Evolutionary conservation across 163 green algal genomes (phyloP).

Genomic region (Coccomyxa subellipsoidea): DNA sequence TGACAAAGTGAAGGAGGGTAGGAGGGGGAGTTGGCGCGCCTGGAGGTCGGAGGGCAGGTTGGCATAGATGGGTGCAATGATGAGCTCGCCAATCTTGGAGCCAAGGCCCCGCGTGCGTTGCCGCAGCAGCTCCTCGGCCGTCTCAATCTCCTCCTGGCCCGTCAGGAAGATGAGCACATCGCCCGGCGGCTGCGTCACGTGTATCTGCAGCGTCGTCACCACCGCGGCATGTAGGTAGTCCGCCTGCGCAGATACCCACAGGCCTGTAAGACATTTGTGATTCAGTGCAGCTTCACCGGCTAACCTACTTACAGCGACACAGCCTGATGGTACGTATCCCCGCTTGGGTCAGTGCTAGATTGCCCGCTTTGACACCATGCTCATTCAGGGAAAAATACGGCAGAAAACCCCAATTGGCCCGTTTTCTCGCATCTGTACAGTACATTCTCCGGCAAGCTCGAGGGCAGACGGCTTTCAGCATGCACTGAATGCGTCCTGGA

Average conservation of each 20-base stretch:
- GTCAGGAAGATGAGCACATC: slow-evolving; percentile 85
- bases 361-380: too few species aligned
- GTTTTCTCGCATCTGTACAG: too few species aligned
- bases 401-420: too few species aligned
- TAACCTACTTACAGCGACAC: too few species aligned
- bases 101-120: slow-evolving; percentile 60
- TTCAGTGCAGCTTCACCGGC: too few species aligned
- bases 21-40: slow-evolving; percentile 16
- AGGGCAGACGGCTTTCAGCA: too few species aligned
- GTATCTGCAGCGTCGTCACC: slow-evolving; percentile 67
- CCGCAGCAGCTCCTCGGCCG: slow-evolving; percentile 33
- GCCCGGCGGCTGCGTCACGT: slow-evolving; percentile 47
- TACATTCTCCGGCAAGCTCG: too few species aligned
- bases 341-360: too few species aligned
- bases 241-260: slow-evolving; percentile 40
- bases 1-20: neutral
- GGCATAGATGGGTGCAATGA: slow-evolving; percentile 96
- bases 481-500: too few species aligned
- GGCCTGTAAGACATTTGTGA: too few species aligned
- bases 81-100: slow-evolving; percentile 84
- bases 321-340: too few species aligned
- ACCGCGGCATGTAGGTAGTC: slow-evolving; percentile 95
- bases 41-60: slow-evolving; percentile 94
- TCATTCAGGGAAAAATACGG: too few species aligned
- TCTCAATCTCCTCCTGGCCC: slow-evolving; percentile 93